Base-by-base conservation (phyloP, 2,329 filamentous ascomycete species). In the Volutella citrinella region DNA sequence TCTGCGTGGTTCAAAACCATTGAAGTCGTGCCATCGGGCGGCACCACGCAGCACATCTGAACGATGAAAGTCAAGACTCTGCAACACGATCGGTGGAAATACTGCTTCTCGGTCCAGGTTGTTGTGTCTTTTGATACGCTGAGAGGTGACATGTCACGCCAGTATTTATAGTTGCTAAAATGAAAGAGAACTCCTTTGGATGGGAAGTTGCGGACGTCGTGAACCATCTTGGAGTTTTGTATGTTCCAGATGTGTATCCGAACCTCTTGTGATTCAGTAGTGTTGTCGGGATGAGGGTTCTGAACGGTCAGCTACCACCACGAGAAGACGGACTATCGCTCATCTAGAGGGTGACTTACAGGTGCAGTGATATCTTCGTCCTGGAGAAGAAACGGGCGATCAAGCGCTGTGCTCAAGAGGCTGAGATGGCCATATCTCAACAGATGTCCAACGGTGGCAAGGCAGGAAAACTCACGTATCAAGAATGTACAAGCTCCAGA, bases 141-240 rank as follows among this genome's bases (percentile, higher is more conserved):
- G 15, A 35, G 17, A 7, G 37, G 37, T 7, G 19, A n/a, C 29
- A 28, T 32, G 12, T 40, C 37, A 32, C 27, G 28, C 37, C 37
- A 40, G 12, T 35, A 28, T n/a, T 32, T 23, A 16, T 40, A 40
- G 24, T 40, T 40, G 32, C 37, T 40, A 13, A 31, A 40, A 22
- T 40, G 37, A 15, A 35, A 40, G 16, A 40, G 17, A 11, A 32
- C 24, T 13, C 37, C 37, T 17, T 35, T 40, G 12, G 21, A 22
- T 6, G 32, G 22, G n/a, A 18, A 18, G 10, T 29, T 35, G 14
- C 37, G 27, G 10, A 40, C 22, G 10, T 34, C 37, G 18, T 35
- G 37, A 7, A 40, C 17, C 17, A 40, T 27, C 17, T 27, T 40
- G 12, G 37, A 32, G 19, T 40, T 32, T 19, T 20, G 32, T 7